Evolutionary conservation across 129 eudicot species (phyloP), one percentile per base, ranked within the genome.

Genomic region (Arctium minus): DNA sequence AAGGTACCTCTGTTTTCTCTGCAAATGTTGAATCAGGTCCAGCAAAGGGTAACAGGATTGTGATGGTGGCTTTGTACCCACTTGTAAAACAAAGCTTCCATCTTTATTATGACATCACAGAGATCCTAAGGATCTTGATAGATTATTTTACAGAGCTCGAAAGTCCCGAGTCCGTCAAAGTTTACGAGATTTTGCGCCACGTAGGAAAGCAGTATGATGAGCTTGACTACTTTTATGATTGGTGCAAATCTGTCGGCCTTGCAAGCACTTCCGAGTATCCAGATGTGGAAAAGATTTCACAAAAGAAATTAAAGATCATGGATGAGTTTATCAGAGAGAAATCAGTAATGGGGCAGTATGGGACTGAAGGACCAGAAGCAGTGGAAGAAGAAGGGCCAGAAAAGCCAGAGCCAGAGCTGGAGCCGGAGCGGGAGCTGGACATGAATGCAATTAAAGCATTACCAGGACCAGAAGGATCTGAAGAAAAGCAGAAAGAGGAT

Each of bases 201-300:
- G 85, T 92, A 8, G 76, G 94, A 32, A 93, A 90, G 86, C 98
- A 91, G 83, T 96, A 81, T 36, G 96, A 93, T 3, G 99, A 92
- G 82, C 94, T 96, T 8, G 92, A 90, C 42, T 60, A 27, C 50
- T 92, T 87, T 76, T 96, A 96, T n/a, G 75, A 46, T 27, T 96
- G 97, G 97, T 79, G 86, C 79, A 90, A 86, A 84, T 78, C 84
- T 0, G 87, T 85, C 12, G 96, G 94, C 27, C 50, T 92, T 13
- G 92, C 88, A 6, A 91, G 94, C 17, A 56, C 94, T 27, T 89
- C 94, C 3, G 98, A 96, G 76, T 96, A 87, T 77, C 99, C 98
- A 0, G 96, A 92, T 1, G 74, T 92, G 0, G 99, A 93, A 78
- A 88, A 85, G 73, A 89, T 96, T 70, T 65, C 97, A 40, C 90